A percentile compares a stretch with the other conserved stretches of the same genome.
Conservation (phyloP, 768 basidiomycete genomes). For the Baorangia bicolor region DNA sequence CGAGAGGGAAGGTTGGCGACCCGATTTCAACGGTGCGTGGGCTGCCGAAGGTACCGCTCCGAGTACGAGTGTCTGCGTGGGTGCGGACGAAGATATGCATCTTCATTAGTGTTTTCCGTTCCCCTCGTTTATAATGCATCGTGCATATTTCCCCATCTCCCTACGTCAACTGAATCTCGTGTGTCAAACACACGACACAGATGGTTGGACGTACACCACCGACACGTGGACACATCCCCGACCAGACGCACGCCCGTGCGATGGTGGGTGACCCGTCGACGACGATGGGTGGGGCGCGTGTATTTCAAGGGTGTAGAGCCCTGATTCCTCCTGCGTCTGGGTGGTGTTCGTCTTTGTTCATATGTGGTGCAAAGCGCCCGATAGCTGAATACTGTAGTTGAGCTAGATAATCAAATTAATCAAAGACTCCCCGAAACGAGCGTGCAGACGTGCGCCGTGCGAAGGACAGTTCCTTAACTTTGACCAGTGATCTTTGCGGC, state of each 20-base stretch:
- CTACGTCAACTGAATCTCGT: neutral
- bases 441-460: too few species aligned
- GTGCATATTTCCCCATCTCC: too few species aligned
- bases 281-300: constrained; percentile 70
- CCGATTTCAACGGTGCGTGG: constrained; percentile 63
- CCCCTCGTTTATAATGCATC: neutral
- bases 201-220: constrained; percentile 83
- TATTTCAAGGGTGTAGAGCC: constrained; percentile 28
- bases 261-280: constrained; percentile 59
- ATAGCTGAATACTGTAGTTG: too few species aligned
- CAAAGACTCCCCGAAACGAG: too few species aligned
- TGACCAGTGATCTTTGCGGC: too few species aligned
- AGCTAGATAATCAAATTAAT: too few species aligned
- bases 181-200: neutral
- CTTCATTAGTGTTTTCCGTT: neutral
- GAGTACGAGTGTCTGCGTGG: constrained; percentile 8
- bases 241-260: constrained; percentile 37
- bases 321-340: neutral
- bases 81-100: constrained; percentile 28
- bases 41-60: constrained; percentile 20
- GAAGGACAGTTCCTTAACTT: too few species aligned
- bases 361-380: too few species aligned
- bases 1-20: constrained; percentile 74
- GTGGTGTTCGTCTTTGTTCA: neutral
- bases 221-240: constrained; percentile 65